phyloP scores from a whole-genome alignment of 371 early-diverging fungal genomes.

The Fennellomyces sp. region DNA sequence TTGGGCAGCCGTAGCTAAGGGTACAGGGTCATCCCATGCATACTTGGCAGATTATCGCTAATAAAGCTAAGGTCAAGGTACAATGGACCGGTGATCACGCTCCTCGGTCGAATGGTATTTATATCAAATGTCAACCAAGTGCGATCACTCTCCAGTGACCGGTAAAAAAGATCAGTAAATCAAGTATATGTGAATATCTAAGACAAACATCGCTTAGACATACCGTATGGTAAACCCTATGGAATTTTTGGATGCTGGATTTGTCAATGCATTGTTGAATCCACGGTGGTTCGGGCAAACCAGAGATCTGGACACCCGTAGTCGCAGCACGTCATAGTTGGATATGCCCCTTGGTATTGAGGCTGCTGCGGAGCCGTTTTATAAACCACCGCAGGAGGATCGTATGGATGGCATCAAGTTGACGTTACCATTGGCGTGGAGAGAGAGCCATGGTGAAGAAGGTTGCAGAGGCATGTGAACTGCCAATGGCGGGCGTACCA shows the following conservation, averaged over 20 bases:
- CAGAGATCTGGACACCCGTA: constrained; percentile 95
- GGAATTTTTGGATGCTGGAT: constrained; percentile 88
- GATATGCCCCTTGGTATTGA: constrained; percentile 97
- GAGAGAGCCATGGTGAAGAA: constrained; percentile 65
- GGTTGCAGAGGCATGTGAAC: constrained; percentile 78
- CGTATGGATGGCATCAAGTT: constrained; percentile 86
- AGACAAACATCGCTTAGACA: constrained; percentile 43
- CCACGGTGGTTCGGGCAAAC: constrained; percentile 84
- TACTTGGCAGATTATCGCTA: constrained; percentile 80
- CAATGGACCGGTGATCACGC: constrained; percentile 87
- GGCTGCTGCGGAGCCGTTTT: constrained; percentile 95
- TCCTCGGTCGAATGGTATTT: constrained; percentile 94
- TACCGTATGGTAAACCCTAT: constrained; percentile 99
- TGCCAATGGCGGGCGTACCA: constrained; percentile 86
- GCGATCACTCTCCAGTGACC: constrained; percentile 91
- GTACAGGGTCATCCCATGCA: constrained; percentile 92
- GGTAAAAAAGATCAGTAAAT: constrained; percentile 38
- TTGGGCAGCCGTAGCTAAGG: constrained; percentile 82
- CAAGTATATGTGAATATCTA: not conserved
- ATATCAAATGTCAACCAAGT: constrained; percentile 97
- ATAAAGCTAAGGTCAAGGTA: constrained; percentile 70
- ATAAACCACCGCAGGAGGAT: constrained; percentile 92
- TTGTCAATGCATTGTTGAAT: constrained; percentile 90
- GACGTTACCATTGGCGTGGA: constrained; percentile 50
- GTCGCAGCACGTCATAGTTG: constrained; percentile 89